Conservation (phyloP, 1,284 basidiomycete genomes). For the Puccinia coronata region DNA sequence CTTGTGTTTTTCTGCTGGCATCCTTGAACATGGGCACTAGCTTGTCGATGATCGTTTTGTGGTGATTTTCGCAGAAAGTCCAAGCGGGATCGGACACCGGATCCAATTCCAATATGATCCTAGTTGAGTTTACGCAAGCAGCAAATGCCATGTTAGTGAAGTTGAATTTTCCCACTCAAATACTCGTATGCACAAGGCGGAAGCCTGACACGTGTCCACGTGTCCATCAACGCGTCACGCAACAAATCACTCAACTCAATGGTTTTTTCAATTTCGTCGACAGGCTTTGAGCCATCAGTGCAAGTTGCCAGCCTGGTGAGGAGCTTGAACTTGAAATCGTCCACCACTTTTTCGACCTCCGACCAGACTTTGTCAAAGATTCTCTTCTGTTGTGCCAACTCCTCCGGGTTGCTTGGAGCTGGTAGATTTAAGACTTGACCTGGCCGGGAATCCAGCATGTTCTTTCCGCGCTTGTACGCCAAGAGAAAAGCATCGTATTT, state of each 20-base stretch:
- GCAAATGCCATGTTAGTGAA: neutral
- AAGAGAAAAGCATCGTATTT: slow-evolving; percentile 89
- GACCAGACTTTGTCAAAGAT: slow-evolving; percentile 96
- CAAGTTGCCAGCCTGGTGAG: slow-evolving; percentile 76
- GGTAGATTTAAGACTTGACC: slow-evolving; percentile 69
- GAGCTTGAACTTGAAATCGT: slow-evolving; percentile 81
- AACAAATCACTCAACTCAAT: slow-evolving; percentile 69
- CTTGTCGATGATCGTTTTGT: slow-evolving; percentile 76
- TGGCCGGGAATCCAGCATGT: slow-evolving; percentile 81
- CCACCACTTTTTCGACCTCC: slow-evolving; percentile 91
- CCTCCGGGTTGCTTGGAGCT: slow-evolving; percentile 64
- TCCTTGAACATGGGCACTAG: slow-evolving; percentile 72
- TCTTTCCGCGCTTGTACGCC: slow-evolving; percentile 96
- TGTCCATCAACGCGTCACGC: neutral
- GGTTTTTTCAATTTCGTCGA: slow-evolving; percentile 95
- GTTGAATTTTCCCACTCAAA: neutral
- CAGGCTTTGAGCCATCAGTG: slow-evolving; percentile 63
- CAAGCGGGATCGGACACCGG: slow-evolving; percentile 81
- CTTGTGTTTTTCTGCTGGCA: slow-evolving; percentile 65
- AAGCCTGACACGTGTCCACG: neutral
- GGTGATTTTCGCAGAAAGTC: slow-evolving; percentile 91
- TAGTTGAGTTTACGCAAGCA: slow-evolving; percentile 6
- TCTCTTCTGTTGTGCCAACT: slow-evolving; percentile 76
- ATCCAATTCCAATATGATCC: slow-evolving; percentile 72
- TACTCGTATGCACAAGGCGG: neutral